Evolutionary conservation across 139 green algal genomes (phyloP), one percentile per base, ranked within the genome.

Genomic region (Chlorella vulgaris): DNA sequence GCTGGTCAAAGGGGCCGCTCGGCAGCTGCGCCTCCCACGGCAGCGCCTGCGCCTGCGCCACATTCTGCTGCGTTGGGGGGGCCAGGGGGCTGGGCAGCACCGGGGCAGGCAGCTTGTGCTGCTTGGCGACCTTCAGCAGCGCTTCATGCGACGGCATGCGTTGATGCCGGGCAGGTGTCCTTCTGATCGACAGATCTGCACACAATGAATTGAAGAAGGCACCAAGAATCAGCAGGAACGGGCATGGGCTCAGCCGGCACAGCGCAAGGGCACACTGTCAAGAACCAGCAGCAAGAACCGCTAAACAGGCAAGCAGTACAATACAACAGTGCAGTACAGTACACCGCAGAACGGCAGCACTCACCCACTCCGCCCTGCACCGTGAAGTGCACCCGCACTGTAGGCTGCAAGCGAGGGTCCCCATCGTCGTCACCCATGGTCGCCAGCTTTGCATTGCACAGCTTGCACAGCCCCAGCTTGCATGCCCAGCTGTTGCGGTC

Each of bases 131-230:
- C 4, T 74, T 76, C 1, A 83, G 40, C 15, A 94, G 80, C 4
- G 94, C 94, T 76, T 97, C 94, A 2, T 89, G 60, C 0, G 91
- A 96, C 1, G 94, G 94, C 69, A 94, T 93, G n/a, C 94, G 90
- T 29, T 84, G 85, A 82, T 92, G 89, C 38, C 58, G 60, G 26
- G 61, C 65, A 31, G 74, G 31, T 22, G 70, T 43, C 28, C 36
- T 35, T 10, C 65, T 74, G 61, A 88, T 80, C 13, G 62, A 74
- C 21, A 88, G 61, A 31, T 84, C 79, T 83, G 78, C 66, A 75
- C n/a, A 7, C 13, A 26, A 71, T 36, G 10, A 24, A 21, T 29
- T 31, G 55, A n/a, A 15, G 13, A 55, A 55, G 15, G 13, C 10
- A 10, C 13, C 15, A 24, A 10, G 47, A 55, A 55, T 55, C 13